A percentile compares a stretch with the other conserved stretches of the same genome.
phyloP scores from a whole-genome alignment of 805 yeast species.

The Tetrapisispora nanseiensis region DNA sequence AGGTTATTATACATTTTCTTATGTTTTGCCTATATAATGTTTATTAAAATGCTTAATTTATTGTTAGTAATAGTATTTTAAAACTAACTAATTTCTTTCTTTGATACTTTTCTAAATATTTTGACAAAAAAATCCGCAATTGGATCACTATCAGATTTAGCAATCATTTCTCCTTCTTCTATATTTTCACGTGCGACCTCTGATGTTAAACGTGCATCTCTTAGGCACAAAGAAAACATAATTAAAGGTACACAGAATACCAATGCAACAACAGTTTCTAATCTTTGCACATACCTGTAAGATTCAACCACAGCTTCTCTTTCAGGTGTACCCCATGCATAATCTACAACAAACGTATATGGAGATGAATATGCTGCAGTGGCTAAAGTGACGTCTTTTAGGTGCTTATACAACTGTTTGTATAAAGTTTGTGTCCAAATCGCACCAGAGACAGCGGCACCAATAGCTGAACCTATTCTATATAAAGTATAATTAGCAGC shows the following conservation, averaged over 20 bases:
- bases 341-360: conserved; percentile 35
- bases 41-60: not conserved
- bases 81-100: no score
- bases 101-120: not conserved
- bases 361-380: conserved; percentile 44
- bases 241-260: conserved; percentile 22
- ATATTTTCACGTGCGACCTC: conserved; percentile 22
- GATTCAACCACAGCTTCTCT: conserved; percentile 49
- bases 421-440: conserved; percentile 60
- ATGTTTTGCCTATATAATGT: no score
- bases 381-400: conserved; percentile 34
- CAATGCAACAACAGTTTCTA: conserved; percentile 39
- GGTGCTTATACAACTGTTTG: conserved; percentile 29
- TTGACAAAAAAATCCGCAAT: conserved; percentile 8
- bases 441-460: conserved; percentile 58
- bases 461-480: conserved; percentile 55
- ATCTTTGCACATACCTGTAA: conserved; percentile 49
- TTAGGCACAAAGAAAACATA: conserved; percentile 17
- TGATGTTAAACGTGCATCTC: conserved; percentile 21
- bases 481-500: conserved; percentile 50
- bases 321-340: conserved; percentile 56
- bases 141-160: conserved; percentile 14
- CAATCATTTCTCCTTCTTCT: conserved; percentile 18
- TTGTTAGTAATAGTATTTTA: not conserved
- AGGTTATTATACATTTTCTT: no score